Evolutionary conservation across 1,284 basidiomycete species (phyloP).

Genomic region (Mycosarcoma maydis): DNA sequence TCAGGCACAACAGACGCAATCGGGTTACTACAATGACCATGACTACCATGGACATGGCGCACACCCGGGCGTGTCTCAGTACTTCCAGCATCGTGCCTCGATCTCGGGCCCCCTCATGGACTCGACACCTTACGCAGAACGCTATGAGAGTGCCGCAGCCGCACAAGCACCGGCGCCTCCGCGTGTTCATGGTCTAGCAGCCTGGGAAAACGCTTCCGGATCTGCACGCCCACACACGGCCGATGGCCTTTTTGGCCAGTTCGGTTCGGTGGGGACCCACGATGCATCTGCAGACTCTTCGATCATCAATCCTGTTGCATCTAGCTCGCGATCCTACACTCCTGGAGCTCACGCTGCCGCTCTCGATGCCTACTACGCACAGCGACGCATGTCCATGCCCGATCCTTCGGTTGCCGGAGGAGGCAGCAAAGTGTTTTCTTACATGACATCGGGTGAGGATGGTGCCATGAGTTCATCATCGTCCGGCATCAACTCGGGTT

Average conservation of each 20-base stretch:
- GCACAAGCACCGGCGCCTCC: conserved; percentile 48
- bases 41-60: conserved; percentile 18
- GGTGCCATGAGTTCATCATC: conserved; percentile 13
- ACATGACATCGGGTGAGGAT: conserved; percentile 46
- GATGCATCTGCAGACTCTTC: conserved; percentile 15
- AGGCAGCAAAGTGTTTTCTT: conserved; percentile 53
- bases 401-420: conserved; percentile 11
- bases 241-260: conserved; percentile 59
- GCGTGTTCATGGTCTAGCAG: conserved; percentile 47
- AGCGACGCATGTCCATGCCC: conserved; percentile 46
- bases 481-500: conserved; percentile 8
- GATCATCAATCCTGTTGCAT: conserved; percentile 2
- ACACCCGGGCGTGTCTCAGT: conserved; percentile 19
- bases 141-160: conserved; percentile 16
- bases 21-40: conserved; percentile 16
- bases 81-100: conserved; percentile 50
- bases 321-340: conserved; percentile 32
- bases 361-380: conserved; percentile 23
- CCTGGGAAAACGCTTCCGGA: conserved; percentile 55
- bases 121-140: conserved; percentile 15
- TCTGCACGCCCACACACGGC: conserved; percentile 59
- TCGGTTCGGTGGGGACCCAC: conserved; percentile 17
- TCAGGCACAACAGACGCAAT: conserved; percentile 13
- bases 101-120: conserved; percentile 55
- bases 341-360: conserved; percentile 13